Conservation (phyloP, 371 early-diverging fungal genomes). For the Conidiobolus incongruus region DNA sequence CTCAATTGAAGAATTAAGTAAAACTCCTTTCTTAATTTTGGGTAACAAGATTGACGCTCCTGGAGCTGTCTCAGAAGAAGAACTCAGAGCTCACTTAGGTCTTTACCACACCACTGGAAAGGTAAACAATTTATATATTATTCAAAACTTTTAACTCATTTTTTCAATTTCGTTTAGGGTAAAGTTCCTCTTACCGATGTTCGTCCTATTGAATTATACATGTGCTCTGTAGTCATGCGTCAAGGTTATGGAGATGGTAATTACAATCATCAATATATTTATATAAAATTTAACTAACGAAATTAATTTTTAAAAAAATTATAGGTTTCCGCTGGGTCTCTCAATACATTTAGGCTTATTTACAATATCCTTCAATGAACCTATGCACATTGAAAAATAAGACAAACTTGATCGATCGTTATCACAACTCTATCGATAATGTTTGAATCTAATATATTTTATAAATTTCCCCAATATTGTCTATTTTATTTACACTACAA, state of each 20-base stretch:
- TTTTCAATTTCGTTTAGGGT: slow-evolving; percentile 23
- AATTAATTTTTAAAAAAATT: not conserved
- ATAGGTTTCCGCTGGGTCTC: slow-evolving; percentile 74
- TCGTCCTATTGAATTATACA: slow-evolving; percentile 91
- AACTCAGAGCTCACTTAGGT: slow-evolving; percentile 64
- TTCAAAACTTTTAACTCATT: not conserved
- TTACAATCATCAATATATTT: no score
- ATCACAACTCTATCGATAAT: no score
- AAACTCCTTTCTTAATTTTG: slow-evolving; percentile 82
- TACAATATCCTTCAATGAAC: not conserved
- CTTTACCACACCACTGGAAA: slow-evolving; percentile 93
- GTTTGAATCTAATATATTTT: no score
- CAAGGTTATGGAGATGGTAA: slow-evolving; percentile 92
- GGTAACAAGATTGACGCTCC: slow-evolving; percentile 96
- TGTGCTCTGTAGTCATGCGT: slow-evolving; percentile 94
- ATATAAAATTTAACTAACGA: not conserved
- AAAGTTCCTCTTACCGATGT: slow-evolving; percentile 76
- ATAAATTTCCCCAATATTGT: no score
- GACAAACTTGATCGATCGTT: no score
- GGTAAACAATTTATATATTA: slow-evolving; percentile 11
- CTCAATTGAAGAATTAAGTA: slow-evolving; percentile 75
- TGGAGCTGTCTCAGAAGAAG: slow-evolving; percentile 86
- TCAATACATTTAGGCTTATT: slow-evolving; percentile 40
- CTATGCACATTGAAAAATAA: not conserved
- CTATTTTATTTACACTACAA: no score